Evolutionary conservation across 2,329 filamentous ascomycete species (phyloP).

Genomic region (Zasmidium cellare): DNA sequence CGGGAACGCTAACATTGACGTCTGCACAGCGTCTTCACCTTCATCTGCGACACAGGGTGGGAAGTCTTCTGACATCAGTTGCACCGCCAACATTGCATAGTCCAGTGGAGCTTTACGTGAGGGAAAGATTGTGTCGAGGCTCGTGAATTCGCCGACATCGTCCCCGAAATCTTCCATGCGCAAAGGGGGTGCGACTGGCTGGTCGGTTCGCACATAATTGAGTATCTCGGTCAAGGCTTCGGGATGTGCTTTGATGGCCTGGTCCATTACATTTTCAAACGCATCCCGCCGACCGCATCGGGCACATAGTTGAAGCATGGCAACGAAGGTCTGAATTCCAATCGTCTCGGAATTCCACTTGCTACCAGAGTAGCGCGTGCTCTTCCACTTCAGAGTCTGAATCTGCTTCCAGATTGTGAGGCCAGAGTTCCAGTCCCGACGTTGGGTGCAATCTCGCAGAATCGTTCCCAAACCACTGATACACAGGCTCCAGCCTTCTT

Average conservation of each 20-base stretch:
- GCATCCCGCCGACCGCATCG: slow-evolving; percentile 14
- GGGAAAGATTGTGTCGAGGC: background rate
- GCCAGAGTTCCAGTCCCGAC: slow-evolving; percentile 39
- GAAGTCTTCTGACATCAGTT: background rate
- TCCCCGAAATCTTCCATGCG: background rate
- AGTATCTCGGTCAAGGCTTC: background rate
- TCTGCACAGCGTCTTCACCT: too few species aligned
- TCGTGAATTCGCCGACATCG: too few species aligned
- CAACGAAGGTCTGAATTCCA: slow-evolving; percentile 18
- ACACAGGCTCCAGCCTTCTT: slow-evolving; percentile 49
- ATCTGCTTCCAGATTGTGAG: slow-evolving; percentile 46
- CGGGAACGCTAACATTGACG: too few species aligned
- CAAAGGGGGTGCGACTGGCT: background rate
- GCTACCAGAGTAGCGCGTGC: slow-evolving; percentile 13
- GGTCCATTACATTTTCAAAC: slow-evolving; percentile 18
- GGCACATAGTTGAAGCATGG: slow-evolving; percentile 28
- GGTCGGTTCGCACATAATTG: background rate
- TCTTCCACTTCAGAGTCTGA: slow-evolving; percentile 20
- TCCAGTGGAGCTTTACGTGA: background rate
- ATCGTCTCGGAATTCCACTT: slow-evolving; percentile 11
- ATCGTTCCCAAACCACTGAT: slow-evolving; percentile 40
- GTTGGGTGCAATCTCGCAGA: slow-evolving; percentile 42
- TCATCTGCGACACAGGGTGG: too few species aligned
- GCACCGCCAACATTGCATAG: background rate
- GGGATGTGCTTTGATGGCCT: slow-evolving; percentile 13